These are phyloP conservation scores for Stipa capillata DNA, from an alignment of 176 grass and related monocot genomes.

Conservation along the genomic window DNA sequence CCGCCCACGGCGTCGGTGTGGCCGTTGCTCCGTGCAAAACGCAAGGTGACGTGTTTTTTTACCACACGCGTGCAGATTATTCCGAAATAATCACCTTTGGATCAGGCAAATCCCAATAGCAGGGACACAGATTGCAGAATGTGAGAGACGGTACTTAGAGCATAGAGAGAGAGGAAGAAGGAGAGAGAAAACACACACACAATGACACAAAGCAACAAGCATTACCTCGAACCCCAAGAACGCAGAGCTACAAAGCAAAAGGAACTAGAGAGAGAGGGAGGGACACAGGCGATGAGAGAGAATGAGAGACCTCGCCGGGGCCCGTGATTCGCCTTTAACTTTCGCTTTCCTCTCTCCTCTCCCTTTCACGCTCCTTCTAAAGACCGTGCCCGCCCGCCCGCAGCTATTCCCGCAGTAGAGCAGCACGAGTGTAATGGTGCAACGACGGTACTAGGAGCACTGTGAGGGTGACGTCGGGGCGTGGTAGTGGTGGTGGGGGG, in stretches of 20 bases:
- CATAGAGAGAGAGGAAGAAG: background rate
- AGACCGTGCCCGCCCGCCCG: conserved; percentile 21
- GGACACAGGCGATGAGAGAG: background rate
- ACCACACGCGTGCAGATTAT: conserved; percentile 44
- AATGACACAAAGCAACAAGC: conserved; percentile 28
- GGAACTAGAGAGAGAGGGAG: conserved; percentile 17
- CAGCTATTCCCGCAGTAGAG: too few species aligned
- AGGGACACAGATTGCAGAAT: conserved; percentile 14
- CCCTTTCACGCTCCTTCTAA: conserved; percentile 29
- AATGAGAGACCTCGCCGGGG: conserved; percentile 16
- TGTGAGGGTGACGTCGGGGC: conserved; percentile 17
- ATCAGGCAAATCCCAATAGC: conserved; percentile 46
- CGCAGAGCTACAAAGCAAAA: conserved; percentile 46
- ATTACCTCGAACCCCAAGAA: conserved; percentile 21
- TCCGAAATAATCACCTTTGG: conserved; percentile 39
- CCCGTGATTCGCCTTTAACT: conserved; percentile 57
- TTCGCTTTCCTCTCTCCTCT: conserved; percentile 36
- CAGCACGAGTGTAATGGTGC: too few species aligned
- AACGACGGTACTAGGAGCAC: background rate
- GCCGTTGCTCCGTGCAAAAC: background rate
- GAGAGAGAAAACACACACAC: background rate
- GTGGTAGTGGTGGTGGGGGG: background rate
- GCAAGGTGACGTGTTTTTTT: conserved; percentile 34
- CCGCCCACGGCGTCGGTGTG: background rate
- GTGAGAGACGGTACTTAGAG: background rate